These are phyloP conservation scores for Kwoniella newhampshirensis DNA, from an alignment of 768 basidiomycete genomes.

Conservation along the genomic window DNA sequence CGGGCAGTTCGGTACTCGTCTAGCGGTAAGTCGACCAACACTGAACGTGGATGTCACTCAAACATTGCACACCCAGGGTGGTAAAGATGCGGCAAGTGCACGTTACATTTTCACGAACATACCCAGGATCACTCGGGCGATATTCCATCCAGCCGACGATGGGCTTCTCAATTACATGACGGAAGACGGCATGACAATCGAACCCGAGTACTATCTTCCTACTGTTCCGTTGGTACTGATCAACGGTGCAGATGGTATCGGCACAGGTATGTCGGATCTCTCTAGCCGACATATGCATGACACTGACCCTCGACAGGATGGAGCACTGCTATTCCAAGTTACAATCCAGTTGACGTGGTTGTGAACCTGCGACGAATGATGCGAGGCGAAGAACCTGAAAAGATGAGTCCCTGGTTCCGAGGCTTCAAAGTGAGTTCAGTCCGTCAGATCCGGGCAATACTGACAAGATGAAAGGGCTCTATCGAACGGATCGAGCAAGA, in stretches of 20 bases:
- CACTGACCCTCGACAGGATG: slow-evolving; percentile 63
- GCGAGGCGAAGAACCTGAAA: slow-evolving; percentile 74
- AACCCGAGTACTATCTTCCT: slow-evolving; percentile 94
- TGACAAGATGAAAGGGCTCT: slow-evolving; percentile 60
- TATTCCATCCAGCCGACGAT: slow-evolving; percentile 84
- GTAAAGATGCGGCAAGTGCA: slow-evolving; percentile 93
- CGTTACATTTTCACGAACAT: slow-evolving; percentile 92
- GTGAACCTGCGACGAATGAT: slow-evolving; percentile 81
- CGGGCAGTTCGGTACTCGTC: slow-evolving; percentile 93
- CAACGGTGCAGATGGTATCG: slow-evolving; percentile 96
- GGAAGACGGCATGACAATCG: slow-evolving; percentile 81
- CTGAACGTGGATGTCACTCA: slow-evolving; percentile 4
- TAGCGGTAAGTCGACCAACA: slow-evolving; percentile 22
- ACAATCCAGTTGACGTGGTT: slow-evolving; percentile 88
- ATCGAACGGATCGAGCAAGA: slow-evolving; percentile 71
- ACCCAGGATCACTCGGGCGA: slow-evolving; percentile 66
- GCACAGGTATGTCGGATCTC: slow-evolving; percentile 66
- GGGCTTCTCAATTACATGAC: slow-evolving; percentile 76
- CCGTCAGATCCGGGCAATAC: not conserved
- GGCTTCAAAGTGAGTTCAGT: slow-evolving; percentile 63
- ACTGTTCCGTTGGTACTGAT: slow-evolving; percentile 81
- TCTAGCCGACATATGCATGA: not conserved
- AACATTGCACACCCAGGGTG: slow-evolving; percentile 60
- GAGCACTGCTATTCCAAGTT: slow-evolving; percentile 89
- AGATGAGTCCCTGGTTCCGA: slow-evolving; percentile 96